Conservation (phyloP, 2,329 filamentous ascomycete species). For the Fusarium dimerum region DNA sequence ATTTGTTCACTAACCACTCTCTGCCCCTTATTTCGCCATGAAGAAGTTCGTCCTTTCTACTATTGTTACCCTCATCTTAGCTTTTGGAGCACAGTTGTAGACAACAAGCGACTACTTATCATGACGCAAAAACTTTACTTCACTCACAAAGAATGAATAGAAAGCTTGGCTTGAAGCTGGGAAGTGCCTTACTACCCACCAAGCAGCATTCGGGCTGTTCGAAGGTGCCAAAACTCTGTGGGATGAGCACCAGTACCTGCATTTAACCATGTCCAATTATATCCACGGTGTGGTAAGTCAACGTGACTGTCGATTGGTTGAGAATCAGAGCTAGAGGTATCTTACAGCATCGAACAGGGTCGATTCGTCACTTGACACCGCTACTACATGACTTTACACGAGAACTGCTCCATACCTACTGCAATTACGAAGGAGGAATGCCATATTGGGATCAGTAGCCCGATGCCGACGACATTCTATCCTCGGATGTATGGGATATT, state of each 20-base stretch:
- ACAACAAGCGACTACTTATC: too few species aligned
- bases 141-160: too few species aligned
- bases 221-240: conserved; percentile 5
- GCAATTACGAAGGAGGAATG: conserved; percentile 9
- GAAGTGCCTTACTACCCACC: too few species aligned
- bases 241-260: conserved; percentile 10
- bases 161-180: too few species aligned
- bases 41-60: too few species aligned
- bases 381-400: conserved; percentile 10
- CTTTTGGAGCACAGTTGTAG: too few species aligned
- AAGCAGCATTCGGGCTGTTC: too few species aligned
- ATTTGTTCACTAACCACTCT: too few species aligned
- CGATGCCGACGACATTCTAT: conserved; percentile 3
- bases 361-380: conserved; percentile 12
- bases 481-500: conserved; percentile 5
- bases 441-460: conserved; percentile 13
- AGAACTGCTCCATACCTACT: conserved; percentile 10
- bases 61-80: too few species aligned
- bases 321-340: not conserved
- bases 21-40: too few species aligned
- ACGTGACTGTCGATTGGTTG: not conserved
- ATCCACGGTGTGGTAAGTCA: conserved; percentile 12
- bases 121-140: too few species aligned
- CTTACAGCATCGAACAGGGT: not conserved
- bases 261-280: conserved; percentile 7